Conservation (phyloP, 805 yeast genomes). For the Schizosaccharomyces octosporus region DNA sequence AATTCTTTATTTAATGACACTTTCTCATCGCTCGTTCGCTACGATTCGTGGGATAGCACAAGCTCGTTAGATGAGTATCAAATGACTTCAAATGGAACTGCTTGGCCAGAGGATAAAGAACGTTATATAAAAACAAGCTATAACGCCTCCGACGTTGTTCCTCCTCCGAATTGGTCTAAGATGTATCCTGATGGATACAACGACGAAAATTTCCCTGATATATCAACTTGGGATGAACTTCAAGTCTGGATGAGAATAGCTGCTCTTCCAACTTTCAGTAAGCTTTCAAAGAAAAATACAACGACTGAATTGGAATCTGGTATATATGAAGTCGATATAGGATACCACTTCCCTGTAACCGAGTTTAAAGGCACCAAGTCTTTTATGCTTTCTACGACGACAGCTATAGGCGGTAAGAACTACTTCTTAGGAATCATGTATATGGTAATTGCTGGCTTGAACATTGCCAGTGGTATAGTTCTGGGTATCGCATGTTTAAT, state of each 20-base stretch:
- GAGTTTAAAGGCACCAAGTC: constrained; percentile 75
- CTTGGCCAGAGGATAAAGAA: constrained; percentile 61
- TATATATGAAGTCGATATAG: constrained; percentile 41
- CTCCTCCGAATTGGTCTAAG: constrained; percentile 80
- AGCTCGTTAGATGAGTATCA: constrained; percentile 9
- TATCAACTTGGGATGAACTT: constrained; percentile 54
- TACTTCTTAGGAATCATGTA: constrained; percentile 64
- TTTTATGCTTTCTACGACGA: constrained; percentile 53
- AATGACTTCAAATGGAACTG: constrained; percentile 35
- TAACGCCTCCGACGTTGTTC: constrained; percentile 44
- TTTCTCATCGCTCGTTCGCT: constrained; percentile 18
- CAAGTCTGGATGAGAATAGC: constrained; percentile 98
- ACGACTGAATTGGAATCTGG: constrained; percentile 34
- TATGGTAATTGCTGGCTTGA: constrained; percentile 56
- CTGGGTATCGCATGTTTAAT: constrained; percentile 62
- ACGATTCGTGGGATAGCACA: background rate
- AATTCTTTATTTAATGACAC: constrained; percentile 83
- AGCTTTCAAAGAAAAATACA: constrained; percentile 53
- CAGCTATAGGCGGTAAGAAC: constrained; percentile 73
- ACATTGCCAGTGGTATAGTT: constrained; percentile 42
- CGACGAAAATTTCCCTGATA: constrained; percentile 48
- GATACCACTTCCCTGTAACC: constrained; percentile 51
- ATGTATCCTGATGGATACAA: constrained; percentile 72
- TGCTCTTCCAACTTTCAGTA: constrained; percentile 70
- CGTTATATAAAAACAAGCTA: constrained; percentile 54